Base-by-base conservation (phyloP, 495 filamentous ascomycete species). In the Xylaria intraflava region DNA sequence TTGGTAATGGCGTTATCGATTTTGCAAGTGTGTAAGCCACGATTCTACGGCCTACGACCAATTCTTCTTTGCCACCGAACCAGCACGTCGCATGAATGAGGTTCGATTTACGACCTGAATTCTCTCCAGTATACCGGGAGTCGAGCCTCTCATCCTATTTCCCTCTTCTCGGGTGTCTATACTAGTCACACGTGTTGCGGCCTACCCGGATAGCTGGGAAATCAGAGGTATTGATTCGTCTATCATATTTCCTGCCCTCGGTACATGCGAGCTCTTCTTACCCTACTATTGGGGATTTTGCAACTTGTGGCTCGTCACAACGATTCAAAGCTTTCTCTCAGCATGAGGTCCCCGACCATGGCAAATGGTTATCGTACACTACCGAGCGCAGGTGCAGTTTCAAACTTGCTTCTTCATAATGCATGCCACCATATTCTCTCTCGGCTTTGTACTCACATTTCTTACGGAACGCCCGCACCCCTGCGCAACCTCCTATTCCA, bases 41-140 rank as follows among this genome's bases (percentile, higher is more conserved):
- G 30, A 39, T 46, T 23, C 42, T 46, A 24, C 51, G 39, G 24
- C 24, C 35, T 46, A 30, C 29, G 22, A 40, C 3, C 42, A 53
- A 46, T 46, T 33, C 23, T 46, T 46, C 45, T 38, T 31, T 9
- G 14, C 17, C 35, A 38, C 29, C 43, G n/a, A 29, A 27, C 29
- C 42, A 24, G 24, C 35, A 39, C 30, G 23, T 45, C 29, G 31
- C 62, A 49, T 60, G 51, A 46, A 52, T 41, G 29, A 59, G 51
- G 54, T 60, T 59, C 62, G 61, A 27, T 14, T 62, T 51, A 57
- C 60, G 7, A 20, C 17, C 51, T 27, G 12, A 23, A 17, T 16
- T n/a, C 35, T 17, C 20, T 20, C 14, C 20, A 6, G 27, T n/a
- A 16, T 24, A 19, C 10, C 19, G 16, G 33, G 24, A 3, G n/a